Conservation (phyloP, 495 filamentous ascomycete species). For the Penicillium roqueforti region DNA sequence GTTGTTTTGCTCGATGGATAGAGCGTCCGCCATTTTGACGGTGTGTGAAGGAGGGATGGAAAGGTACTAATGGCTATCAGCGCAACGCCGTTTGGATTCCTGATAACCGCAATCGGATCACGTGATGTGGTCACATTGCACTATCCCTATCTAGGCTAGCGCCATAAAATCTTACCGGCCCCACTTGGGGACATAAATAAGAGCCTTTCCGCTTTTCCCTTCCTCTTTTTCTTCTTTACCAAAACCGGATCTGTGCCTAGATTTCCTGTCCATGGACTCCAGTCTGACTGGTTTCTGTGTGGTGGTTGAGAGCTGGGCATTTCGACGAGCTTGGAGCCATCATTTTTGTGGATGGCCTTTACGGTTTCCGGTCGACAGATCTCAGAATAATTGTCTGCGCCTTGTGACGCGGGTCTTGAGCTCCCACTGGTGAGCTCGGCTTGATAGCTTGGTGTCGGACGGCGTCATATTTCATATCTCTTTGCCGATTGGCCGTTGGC, state of each 20-base stretch:
- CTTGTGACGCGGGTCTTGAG: constrained; percentile 53
- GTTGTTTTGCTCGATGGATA: constrained; percentile 92
- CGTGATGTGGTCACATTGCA: background rate
- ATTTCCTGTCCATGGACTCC: constrained; percentile 57
- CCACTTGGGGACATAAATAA: constrained; percentile 29
- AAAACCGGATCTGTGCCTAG: constrained; percentile 78
- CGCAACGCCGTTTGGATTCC: background rate
- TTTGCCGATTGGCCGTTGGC: constrained; percentile 77
- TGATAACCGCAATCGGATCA: constrained; percentile 15
- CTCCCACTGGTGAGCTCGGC: constrained; percentile 71
- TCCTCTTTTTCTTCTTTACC: constrained; percentile 43
- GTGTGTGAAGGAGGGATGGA: background rate
- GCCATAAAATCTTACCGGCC: constrained; percentile 19
- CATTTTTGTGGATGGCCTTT: constrained; percentile 58
- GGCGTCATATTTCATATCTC: constrained; percentile 84
- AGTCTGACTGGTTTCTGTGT: constrained; percentile 45
- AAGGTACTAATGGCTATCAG: background rate
- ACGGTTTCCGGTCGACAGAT: constrained; percentile 89
- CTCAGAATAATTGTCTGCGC: constrained; percentile 63
- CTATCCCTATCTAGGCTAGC: constrained; percentile 18
- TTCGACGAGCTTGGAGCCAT: constrained; percentile 85
- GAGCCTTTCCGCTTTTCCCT: constrained; percentile 23
- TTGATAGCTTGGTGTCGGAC: constrained; percentile 52
- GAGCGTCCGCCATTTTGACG: constrained; percentile 66
- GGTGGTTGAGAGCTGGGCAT: constrained; percentile 77